These are phyloP conservation scores for Rosa lucieae DNA, from an alignment of 306 rosid genomes.

Conservation along the genomic window DNA sequence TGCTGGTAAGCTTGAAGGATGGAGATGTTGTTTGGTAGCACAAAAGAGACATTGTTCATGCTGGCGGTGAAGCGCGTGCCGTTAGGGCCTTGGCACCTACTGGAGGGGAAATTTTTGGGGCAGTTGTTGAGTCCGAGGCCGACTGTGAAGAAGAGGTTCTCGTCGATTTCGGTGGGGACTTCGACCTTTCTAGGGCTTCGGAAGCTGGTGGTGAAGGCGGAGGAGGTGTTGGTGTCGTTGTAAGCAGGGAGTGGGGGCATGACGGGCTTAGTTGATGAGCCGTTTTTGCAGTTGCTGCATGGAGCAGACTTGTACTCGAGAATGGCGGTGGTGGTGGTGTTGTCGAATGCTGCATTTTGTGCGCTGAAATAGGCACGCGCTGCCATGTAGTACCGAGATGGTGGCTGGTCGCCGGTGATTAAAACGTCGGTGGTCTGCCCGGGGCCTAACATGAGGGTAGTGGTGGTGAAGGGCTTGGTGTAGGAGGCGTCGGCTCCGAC, in stretches of 20 bases:
- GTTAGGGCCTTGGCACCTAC: slow-evolving; percentile 79
- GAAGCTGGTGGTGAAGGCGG: slow-evolving; percentile 60
- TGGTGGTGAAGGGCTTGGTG: slow-evolving; percentile 76
- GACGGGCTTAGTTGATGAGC: slow-evolving; percentile 39
- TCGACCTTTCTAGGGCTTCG: slow-evolving; percentile 51
- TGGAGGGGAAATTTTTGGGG: slow-evolving; percentile 38
- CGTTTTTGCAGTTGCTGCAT: slow-evolving; percentile 40
- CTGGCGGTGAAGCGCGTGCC: slow-evolving; percentile 86
- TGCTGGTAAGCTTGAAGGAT: slow-evolving; percentile 69
- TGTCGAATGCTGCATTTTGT: slow-evolving; percentile 70
- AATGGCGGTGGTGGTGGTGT: slow-evolving; percentile 91
- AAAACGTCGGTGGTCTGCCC: slow-evolving; percentile 96
- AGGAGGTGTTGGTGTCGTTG: slow-evolving; percentile 76
- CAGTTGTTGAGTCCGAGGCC: slow-evolving; percentile 79
- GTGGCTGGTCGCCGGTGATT: slow-evolving; percentile 67
- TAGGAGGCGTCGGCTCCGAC: slow-evolving; percentile 93
- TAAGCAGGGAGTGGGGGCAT: slow-evolving; percentile 72
- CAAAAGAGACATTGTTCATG: slow-evolving; percentile 79
- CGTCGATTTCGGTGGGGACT: slow-evolving; percentile 76
- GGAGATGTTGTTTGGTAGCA: slow-evolving; percentile 61
- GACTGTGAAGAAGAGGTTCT: slow-evolving; percentile 62
- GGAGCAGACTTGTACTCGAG: slow-evolving; percentile 62
- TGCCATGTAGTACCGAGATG: slow-evolving; percentile 70
- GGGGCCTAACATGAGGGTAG: slow-evolving; percentile 80
- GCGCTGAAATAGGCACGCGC: slow-evolving; percentile 79